Evolutionary conservation across 2,329 filamentous ascomycete genomes (phyloP).

Genomic region (Fusarium buxicola): DNA sequence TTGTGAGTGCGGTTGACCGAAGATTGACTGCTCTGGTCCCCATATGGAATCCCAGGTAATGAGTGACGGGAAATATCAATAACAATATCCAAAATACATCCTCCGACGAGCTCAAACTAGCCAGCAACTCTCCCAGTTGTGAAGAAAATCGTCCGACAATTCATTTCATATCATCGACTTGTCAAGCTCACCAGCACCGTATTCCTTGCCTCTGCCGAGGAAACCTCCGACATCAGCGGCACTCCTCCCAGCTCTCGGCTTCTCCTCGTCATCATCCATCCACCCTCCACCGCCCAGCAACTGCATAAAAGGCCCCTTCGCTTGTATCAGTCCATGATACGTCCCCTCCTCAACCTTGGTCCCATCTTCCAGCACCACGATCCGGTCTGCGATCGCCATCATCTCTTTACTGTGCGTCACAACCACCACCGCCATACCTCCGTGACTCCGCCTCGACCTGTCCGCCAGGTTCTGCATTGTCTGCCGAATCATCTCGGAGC

Average conservation of each 20-base stretch:
- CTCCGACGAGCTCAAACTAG: not conserved
- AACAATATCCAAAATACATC: not conserved
- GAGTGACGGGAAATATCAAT: no score
- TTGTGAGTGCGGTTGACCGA: no score
- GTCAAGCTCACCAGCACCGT: not conserved
- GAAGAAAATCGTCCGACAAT: not conserved
- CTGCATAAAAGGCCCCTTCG: constrained; percentile 59
- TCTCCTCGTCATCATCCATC: constrained; percentile 9
- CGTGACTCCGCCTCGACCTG: constrained; percentile 29
- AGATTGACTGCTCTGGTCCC: no score
- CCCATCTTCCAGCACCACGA: constrained; percentile 78
- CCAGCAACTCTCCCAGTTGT: not conserved
- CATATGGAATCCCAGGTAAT: no score
- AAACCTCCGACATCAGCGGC: not conserved
- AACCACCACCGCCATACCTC: constrained; percentile 76
- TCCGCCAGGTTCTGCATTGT: constrained; percentile 68
- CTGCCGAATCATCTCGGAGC: constrained; percentile 71
- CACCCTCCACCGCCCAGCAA: constrained; percentile 54
- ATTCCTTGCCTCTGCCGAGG: not conserved
- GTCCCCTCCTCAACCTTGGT: constrained; percentile 74
- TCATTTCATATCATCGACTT: not conserved
- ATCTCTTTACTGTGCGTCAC: constrained; percentile 87
- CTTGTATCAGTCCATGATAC: constrained; percentile 69
- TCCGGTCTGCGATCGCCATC: constrained; percentile 82
- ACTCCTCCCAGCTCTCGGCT: not conserved